phyloP scores from a whole-genome alignment of 345 rosid species.

The Rhodamnia rubescens region DNA sequence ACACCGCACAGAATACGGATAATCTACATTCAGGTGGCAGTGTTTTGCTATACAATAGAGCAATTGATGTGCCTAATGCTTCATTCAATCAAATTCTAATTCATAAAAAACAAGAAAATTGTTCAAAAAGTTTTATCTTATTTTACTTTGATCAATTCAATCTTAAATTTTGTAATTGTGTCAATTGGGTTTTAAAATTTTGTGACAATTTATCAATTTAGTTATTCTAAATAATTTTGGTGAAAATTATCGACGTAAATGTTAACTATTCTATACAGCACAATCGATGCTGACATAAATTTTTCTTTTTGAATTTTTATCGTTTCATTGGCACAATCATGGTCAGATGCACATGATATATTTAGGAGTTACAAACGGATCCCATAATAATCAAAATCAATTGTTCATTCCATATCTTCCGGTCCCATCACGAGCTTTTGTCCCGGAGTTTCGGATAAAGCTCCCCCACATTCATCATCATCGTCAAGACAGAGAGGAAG shows the following conservation, averaged over 20 bases:
- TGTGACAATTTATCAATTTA: no score
- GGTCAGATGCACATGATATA: not conserved
- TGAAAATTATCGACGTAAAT: no score
- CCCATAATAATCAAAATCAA: not conserved
- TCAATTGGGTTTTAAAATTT: no score
- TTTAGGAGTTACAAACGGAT: not conserved
- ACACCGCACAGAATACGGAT: not conserved
- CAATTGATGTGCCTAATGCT: not conserved
- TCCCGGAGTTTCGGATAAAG: not conserved
- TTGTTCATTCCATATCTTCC: not conserved
- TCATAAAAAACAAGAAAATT: no score
- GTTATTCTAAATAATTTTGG: no score
- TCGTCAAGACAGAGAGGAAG: not conserved
- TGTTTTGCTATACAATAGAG: fast-evolving
- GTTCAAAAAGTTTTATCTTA: no score
- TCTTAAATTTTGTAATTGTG: no score
- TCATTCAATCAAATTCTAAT: not conserved
- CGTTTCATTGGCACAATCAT: not conserved
- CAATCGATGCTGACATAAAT: no score
- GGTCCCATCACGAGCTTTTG: not conserved
- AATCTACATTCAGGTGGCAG: not conserved
- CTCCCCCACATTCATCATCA: not conserved
- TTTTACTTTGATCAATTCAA: no score
- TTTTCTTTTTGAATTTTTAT: no score
- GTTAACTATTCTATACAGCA: no score